Evolutionary conservation across 495 filamentous ascomycete species (phyloP).

Genomic region (Massariosphaeria phaeospora): DNA sequence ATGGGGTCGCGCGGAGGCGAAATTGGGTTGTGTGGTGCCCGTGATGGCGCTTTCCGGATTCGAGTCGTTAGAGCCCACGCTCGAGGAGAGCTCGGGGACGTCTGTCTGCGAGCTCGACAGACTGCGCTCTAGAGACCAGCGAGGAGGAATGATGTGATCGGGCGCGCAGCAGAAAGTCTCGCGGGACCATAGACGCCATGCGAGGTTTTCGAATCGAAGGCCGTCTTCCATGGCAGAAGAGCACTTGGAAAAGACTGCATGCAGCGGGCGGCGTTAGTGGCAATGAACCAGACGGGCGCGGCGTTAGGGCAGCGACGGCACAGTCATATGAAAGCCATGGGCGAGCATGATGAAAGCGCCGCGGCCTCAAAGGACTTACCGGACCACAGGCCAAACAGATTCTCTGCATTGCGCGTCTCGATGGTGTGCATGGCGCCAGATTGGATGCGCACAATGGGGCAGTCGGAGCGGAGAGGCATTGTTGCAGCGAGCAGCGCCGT

Average conservation of each 20-base stretch:
- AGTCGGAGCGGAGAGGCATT: constrained; percentile 39
- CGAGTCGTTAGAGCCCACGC: constrained; percentile 77
- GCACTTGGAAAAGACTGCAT: constrained; percentile 86
- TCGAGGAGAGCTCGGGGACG: constrained; percentile 82
- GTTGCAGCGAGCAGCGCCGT: constrained; percentile 12
- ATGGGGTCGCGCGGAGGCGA: constrained; percentile 53
- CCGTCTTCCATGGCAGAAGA: constrained; percentile 92
- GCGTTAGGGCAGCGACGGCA: constrained; percentile 8
- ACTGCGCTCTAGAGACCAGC: constrained; percentile 46
- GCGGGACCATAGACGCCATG: constrained; percentile 92
- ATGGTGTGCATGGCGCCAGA: constrained; percentile 69
- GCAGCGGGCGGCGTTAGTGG: constrained; percentile 26
- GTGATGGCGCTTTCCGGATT: constrained; percentile 69
- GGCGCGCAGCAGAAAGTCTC: constrained; percentile 93
- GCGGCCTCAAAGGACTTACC: constrained; percentile 54
- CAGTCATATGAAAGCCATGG: background rate
- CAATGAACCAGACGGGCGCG: constrained; percentile 12
- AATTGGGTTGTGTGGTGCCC: constrained; percentile 51
- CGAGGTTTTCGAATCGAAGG: constrained; percentile 86
- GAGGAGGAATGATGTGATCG: constrained; percentile 50
- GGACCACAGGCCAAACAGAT: constrained; percentile 96
- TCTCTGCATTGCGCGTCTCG: constrained; percentile 85
- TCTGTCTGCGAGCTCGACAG: constrained; percentile 23
- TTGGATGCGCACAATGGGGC: constrained; percentile 38
- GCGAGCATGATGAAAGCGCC: background rate